Evolutionary conservation across 2,329 filamentous ascomycete genomes (phyloP).

Genomic region (Ascochyta viciae-villosae): DNA sequence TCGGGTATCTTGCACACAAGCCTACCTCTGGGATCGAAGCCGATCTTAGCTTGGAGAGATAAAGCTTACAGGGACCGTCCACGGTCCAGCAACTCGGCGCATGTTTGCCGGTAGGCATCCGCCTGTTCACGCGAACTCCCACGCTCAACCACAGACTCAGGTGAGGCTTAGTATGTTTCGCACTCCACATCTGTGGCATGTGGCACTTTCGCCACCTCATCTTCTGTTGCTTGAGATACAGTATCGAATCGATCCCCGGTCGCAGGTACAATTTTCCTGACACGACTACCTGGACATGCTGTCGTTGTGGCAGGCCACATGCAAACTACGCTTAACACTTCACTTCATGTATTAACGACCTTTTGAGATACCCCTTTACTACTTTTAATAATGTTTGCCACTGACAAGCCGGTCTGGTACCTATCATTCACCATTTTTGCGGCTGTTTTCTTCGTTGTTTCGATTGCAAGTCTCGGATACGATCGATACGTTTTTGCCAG

Average conservation of each 20-base stretch:
- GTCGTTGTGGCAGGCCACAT: constrained; percentile 21
- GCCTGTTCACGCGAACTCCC: not conserved
- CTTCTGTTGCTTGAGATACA: constrained; percentile 21
- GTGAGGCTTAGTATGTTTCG: constrained; percentile 39
- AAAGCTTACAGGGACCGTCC: not conserved
- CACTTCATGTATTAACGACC: constrained; percentile 15
- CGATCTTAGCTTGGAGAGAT: not conserved
- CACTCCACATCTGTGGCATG: constrained; percentile 8
- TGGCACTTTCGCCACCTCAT: not conserved
- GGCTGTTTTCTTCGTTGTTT: constrained; percentile 26
- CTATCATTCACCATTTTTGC: constrained; percentile 26
- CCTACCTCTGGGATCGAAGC: too few species aligned
- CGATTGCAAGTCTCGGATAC: constrained; percentile 24
- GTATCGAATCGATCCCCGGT: constrained; percentile 4
- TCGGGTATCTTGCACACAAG: too few species aligned
- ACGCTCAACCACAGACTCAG: not conserved
- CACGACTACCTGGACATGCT: constrained; percentile 5
- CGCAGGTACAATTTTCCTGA: not conserved
- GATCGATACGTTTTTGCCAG: constrained; percentile 13
- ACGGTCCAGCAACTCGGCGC: not conserved
- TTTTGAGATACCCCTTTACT: constrained; percentile 20
- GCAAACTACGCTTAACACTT: not conserved
- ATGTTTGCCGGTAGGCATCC: not conserved
- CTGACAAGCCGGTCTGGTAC: constrained; percentile 34
- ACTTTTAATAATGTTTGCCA: constrained; percentile 36